Evolutionary conservation across 2,329 filamentous ascomycete species (phyloP), one percentile per base, ranked within the genome.

Genomic region (Ophiostoma piceae): DNA sequence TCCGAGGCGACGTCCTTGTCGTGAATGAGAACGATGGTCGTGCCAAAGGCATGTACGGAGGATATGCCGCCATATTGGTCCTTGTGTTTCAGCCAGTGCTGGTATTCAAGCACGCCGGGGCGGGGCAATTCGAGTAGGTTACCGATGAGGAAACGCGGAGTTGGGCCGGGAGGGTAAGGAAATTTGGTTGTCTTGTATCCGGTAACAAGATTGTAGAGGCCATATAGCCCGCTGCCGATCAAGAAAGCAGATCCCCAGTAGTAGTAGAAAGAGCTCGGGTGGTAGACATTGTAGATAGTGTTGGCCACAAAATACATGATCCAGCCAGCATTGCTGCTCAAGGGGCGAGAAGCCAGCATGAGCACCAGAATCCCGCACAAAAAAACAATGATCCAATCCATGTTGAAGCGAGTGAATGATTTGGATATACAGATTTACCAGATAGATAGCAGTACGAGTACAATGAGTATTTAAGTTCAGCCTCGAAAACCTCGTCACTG

Each of bases 81-180:
- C 51, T 57, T 57, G 51, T 57, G 51, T 11, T 57, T 57, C 8
- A 57, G 51, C 51, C 51, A 57, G n/a, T 57, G 22, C 51, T 57
- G n/a, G 6, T 57, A 57, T 16, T 57, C 51, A 1, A 14, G 22
- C 2, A 57, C 51, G 51, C 51, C 51, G n/a, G 9, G n/a, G 9
- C n/a, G 51, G 5, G n/a, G 51, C 51, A 57, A 6, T 22, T 57
- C 51, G 9, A 26, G 22, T 2, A 57, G 22, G n/a, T 57, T 57
- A n/a, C 22, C n/a, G 22, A 57, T 57, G 51, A 57, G n/a, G 11
- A 22, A 22, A 4, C 51, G 51, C 9, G 51, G 51, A 8, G 51
- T 11, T 1, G 51, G 51, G 22, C 51, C 51, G 5, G 51, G 51
- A 11, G 51, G 51, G 3, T 22, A 16, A 4, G 51, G 51, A 14